Conservation (phyloP, 257 asterid genomes). For the Buddleja alternifolia region DNA sequence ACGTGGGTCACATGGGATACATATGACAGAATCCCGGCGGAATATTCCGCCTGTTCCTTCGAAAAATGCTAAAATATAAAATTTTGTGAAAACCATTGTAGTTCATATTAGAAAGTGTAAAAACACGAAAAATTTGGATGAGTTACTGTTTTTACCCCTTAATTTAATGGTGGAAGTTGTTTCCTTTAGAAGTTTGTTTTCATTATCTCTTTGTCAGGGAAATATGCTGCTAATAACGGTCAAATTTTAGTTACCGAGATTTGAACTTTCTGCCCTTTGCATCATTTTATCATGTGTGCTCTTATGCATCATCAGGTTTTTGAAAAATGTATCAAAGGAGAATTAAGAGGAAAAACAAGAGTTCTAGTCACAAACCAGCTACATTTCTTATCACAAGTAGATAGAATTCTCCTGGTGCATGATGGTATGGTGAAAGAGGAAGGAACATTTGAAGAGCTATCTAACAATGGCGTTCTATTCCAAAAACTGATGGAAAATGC, state of each 20-base stretch:
- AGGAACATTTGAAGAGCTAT: constrained; percentile 95
- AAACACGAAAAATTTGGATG: no score
- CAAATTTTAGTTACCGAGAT: no score
- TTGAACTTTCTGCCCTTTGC: background rate
- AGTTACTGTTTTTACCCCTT: background rate
- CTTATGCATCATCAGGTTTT: constrained; percentile 62
- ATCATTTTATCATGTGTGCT: constrained; percentile 1
- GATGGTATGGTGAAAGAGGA: constrained; percentile 96
- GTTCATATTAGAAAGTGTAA: no score
- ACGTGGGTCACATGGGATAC: background rate
- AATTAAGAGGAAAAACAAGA: constrained; percentile 85
- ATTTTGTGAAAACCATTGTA: no score
- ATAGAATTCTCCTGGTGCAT: constrained; percentile 88
- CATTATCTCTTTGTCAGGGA: no score
- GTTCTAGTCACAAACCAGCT: constrained; percentile 84
- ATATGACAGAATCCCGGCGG: no score
- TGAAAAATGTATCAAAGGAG: constrained; percentile 87
- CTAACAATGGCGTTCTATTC: constrained; percentile 73
- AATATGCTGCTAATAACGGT: no score
- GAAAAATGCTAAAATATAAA: no score
- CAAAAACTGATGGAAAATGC: constrained; percentile 97
- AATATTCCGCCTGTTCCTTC: no score
- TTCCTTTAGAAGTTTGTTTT: no score
- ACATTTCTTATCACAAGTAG: constrained; percentile 73
- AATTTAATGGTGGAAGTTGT: no score